phyloP scores from a whole-genome alignment of 768 basidiomycete genomes.

The Lentinula edodes region DNA sequence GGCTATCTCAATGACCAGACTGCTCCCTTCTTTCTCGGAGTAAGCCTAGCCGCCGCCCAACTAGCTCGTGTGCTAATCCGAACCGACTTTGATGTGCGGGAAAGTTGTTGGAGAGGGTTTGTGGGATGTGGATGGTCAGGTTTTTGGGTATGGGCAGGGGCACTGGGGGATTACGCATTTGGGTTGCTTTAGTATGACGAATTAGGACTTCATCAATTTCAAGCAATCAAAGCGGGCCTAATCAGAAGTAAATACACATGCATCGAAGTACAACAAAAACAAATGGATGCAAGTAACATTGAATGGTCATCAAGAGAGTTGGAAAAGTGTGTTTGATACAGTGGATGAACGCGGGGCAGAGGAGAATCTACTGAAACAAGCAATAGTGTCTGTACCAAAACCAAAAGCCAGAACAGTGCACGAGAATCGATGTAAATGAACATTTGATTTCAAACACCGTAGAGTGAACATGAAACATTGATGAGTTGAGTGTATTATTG shows the following conservation, averaged over 20 bases:
- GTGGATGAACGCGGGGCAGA: background rate
- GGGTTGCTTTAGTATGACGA: background rate
- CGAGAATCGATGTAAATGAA: background rate
- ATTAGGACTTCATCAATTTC: background rate
- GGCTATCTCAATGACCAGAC: conserved; percentile 79
- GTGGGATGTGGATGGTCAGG: conserved; percentile 85
- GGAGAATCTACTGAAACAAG: background rate
- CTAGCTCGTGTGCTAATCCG: conserved; percentile 68
- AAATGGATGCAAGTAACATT: background rate
- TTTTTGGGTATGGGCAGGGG: conserved; percentile 82
- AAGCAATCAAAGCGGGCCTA: background rate
- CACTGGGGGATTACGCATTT: conserved; percentile 52
- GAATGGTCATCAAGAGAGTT: background rate
- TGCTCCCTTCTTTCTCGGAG: conserved; percentile 73
- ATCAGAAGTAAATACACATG: background rate
- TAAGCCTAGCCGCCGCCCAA: conserved; percentile 68
- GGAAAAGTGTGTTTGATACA: background rate
- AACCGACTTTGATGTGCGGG: conserved; percentile 71
- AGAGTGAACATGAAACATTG: background rate
- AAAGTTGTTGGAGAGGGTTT: conserved; percentile 90
- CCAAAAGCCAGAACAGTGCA: background rate
- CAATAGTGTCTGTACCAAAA: background rate
- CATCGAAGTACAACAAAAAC: background rate
- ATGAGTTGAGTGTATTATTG: too few species aligned
- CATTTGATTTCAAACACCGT: background rate